Percentiles rank a stretch among this genome's conserved stretches.
phyloP scores from a whole-genome alignment of 2,329 filamentous ascomycete species.

The Exserohilum rostratum region DNA sequence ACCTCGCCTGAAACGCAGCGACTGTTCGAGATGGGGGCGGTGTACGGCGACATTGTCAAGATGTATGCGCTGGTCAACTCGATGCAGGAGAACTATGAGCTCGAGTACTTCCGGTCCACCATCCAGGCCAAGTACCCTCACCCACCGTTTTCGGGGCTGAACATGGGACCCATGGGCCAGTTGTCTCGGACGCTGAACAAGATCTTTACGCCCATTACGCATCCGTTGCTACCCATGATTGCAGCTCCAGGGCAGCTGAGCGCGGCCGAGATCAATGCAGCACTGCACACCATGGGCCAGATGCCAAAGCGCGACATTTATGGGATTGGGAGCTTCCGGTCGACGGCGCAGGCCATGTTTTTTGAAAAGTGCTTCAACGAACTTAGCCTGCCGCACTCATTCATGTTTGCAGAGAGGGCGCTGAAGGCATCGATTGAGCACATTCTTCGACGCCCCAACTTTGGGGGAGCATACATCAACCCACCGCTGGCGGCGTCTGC shows the following conservation, averaged over 20 bases:
- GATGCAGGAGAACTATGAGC: conserved; percentile 85
- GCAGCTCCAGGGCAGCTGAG: conserved; percentile 86
- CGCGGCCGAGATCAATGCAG: conserved; percentile 82
- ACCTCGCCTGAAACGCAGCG: conserved; percentile 73
- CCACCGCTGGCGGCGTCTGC: conserved; percentile 65
- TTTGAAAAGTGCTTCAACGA: conserved; percentile 71
- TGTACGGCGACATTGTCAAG: conserved; percentile 85
- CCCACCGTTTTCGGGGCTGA: conserved; percentile 80
- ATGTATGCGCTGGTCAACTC: conserved; percentile 86
- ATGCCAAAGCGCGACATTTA: conserved; percentile 81
- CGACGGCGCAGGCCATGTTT: conserved; percentile 80
- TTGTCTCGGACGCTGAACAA: conserved; percentile 83
- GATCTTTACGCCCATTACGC: conserved; percentile 86
- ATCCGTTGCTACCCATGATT: conserved; percentile 81
- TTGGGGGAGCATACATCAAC: conserved; percentile 82
- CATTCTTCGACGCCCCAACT: conserved; percentile 73
- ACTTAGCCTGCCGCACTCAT: conserved; percentile 83
- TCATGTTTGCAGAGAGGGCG: conserved; percentile 74
- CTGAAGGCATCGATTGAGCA: conserved; percentile 71
- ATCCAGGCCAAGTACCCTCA: conserved; percentile 72
- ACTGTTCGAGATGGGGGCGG: conserved; percentile 73
- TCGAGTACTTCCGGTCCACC: conserved; percentile 84
- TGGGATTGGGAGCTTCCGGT: conserved; percentile 74
- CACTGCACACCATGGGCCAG: conserved; percentile 78
- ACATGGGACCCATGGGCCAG: conserved; percentile 87